Base-by-base conservation (phyloP, 805 yeast genomes). In the Yarrowia sp. region DNA sequence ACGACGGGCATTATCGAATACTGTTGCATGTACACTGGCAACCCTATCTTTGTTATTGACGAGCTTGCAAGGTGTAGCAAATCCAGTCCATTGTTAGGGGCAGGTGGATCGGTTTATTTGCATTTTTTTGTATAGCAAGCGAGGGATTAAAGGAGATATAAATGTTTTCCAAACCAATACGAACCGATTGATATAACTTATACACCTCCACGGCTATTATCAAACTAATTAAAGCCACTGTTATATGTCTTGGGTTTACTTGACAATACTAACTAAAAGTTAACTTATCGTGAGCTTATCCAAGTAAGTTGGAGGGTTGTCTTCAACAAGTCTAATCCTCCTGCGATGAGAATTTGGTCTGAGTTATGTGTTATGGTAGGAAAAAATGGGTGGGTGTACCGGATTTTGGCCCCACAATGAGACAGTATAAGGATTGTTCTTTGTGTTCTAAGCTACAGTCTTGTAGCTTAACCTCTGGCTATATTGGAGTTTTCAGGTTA, bases 21-120 rank as follows among this genome's bases (percentile, higher is more conserved):
- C 54, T 19, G 51, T 26, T 48, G 54, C 54, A 48, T 48, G 54
- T 48, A 26, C 10, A 14, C 52, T 17, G 52, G 19, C 52, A 46
- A 46, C 52, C 52, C 52, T 46, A 46, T 46, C 52, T 46, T 44
- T 44, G 51, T 40, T 8, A 12, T n/a, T 3, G 8, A n/a, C 33
- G 33, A 30, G 33, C 33, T 30, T 30, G 14, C 33, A 30, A 30
- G 33, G 33, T 8, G 33, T 33, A 14, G 36, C n/a, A 33, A 14
- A 33, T 4, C 14, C 19, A 40, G 44, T 40, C 44, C 21, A 40
- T 21, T 7, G n/a, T n/a, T n/a, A n/a, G 21, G 24, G 4, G 26
- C 8, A 10, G 4, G 16, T 21, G 5, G 22, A 9, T 21, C 2
- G 4, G 22, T 4, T 38, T n/a, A 3, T 7, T 12, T 6, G 19